These are phyloP conservation scores for Candida tibetensis DNA, from an alignment of 805 yeast species.

Conservation along the genomic window DNA sequence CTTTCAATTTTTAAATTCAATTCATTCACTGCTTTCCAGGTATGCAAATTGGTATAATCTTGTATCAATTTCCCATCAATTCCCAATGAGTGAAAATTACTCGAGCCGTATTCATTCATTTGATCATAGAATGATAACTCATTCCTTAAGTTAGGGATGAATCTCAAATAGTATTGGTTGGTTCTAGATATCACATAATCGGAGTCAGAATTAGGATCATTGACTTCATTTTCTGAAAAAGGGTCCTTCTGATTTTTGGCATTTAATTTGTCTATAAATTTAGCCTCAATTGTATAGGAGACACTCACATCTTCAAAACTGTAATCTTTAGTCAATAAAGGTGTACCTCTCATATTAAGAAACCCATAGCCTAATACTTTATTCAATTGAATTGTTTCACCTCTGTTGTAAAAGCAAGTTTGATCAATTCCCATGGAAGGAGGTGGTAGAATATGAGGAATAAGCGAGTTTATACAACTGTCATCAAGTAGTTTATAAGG, in stretches of 20 bases:
- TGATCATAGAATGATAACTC: slow-evolving; percentile 26
- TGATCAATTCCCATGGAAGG: slow-evolving; percentile 42
- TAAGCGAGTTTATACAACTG: slow-evolving; percentile 44
- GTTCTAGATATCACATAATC: slow-evolving; percentile 37
- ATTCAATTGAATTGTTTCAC: slow-evolving; percentile 32
- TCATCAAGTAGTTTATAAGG: slow-evolving; percentile 54
- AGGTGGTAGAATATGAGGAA: slow-evolving; percentile 42
- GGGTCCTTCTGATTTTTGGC: slow-evolving; percentile 28
- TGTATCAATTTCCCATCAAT: slow-evolving; percentile 34
- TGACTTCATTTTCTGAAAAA: slow-evolving; percentile 34
- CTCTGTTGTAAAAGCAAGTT: slow-evolving; percentile 35
- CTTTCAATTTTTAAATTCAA: slow-evolving; percentile 30
- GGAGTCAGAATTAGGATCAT: slow-evolving; percentile 30
- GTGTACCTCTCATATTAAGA: slow-evolving; percentile 48
- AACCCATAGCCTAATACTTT: slow-evolving; percentile 56
- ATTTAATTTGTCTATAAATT: slow-evolving; percentile 46
- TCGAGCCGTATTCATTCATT: slow-evolving; percentile 23
- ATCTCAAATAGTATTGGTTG: slow-evolving; percentile 37
- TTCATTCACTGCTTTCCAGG: slow-evolving; percentile 33
- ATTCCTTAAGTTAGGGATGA: slow-evolving; percentile 36
- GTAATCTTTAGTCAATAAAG: slow-evolving; percentile 49
- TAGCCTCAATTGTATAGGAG: slow-evolving; percentile 53
- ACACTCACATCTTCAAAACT: slow-evolving; percentile 44
- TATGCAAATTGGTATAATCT: slow-evolving; percentile 21
- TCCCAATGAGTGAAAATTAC: slow-evolving; percentile 30